Conservation (phyloP, 306 rosid species). For the Vicia villosa region DNA sequence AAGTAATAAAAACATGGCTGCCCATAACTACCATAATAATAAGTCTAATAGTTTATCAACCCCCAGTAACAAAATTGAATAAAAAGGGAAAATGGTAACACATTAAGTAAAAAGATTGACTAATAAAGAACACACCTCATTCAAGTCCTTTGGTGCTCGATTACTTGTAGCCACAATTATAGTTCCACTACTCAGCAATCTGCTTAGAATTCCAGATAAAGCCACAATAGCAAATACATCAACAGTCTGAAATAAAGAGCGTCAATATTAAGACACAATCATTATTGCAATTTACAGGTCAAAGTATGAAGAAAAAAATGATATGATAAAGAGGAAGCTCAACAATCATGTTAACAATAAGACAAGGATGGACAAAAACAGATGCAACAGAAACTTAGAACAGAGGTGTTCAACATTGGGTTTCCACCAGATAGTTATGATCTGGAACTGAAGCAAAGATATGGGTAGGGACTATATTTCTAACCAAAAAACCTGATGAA, state of each 20-base stretch:
- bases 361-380: conserved; percentile 23
- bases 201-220: conserved; percentile 96
- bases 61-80: background rate
- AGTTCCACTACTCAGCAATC: conserved; percentile 88
- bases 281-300: background rate
- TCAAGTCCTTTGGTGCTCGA: conserved; percentile 87
- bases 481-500: background rate
- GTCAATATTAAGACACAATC: conserved; percentile 40
- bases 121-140: conserved; percentile 58
- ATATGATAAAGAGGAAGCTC: conserved; percentile 17
- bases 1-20: no score
- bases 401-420: conserved; percentile 24
- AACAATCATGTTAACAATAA: conserved; percentile 14
- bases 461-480: background rate
- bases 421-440: conserved; percentile 28
- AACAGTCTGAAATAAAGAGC: conserved; percentile 85
- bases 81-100: conserved; percentile 15
- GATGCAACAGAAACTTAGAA: conserved; percentile 27
- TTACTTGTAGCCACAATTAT: conserved; percentile 96
- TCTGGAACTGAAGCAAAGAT: conserved; percentile 12
- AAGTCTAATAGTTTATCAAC: background rate
- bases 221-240: conserved; percentile 99
- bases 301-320: conserved; percentile 20
- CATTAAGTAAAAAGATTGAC: conserved; percentile 1
- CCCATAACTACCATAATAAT: no score